Percentiles rank a stretch among this genome's conserved stretches.
These are phyloP conservation scores for Citrus cavaleriei DNA, from an alignment of 345 rosid genomes.

Conservation along the genomic window DNA sequence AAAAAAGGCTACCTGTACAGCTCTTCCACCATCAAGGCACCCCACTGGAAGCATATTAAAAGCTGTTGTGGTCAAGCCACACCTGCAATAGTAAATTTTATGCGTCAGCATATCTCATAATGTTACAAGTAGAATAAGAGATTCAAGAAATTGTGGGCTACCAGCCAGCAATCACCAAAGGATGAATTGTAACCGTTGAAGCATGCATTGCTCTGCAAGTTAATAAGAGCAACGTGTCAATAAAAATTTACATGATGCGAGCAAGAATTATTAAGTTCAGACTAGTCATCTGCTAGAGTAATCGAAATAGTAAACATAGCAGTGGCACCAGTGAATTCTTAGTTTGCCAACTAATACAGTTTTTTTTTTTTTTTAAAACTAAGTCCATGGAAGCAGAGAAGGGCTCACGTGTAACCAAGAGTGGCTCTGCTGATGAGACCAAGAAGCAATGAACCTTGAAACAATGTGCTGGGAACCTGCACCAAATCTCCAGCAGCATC, in stretches of 20 bases:
- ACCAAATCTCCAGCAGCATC: slow-evolving; percentile 77
- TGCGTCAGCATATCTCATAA: slow-evolving; percentile 12
- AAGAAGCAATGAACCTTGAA: slow-evolving; percentile 95
- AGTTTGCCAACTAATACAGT: not conserved
- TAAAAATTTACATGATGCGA: slow-evolving; percentile 5
- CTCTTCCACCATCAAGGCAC: slow-evolving; percentile 96
- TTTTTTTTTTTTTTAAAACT: not conserved
- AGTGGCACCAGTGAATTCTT: not conserved
- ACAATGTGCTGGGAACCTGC: slow-evolving; percentile 84
- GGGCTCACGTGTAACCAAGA: slow-evolving; percentile 82
- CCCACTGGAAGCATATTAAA: slow-evolving; percentile 97
- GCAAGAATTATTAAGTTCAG: not conserved
- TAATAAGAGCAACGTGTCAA: slow-evolving; percentile 11
- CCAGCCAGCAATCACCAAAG: slow-evolving; percentile 96
- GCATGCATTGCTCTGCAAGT: slow-evolving; percentile 82
- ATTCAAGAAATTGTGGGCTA: slow-evolving; percentile 24
- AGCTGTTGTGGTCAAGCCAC: slow-evolving; percentile 92
- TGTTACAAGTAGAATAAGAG: slow-evolving; percentile 4
- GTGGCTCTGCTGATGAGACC: slow-evolving; percentile 90
- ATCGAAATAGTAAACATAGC: not conserved
- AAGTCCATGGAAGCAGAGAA: slow-evolving; percentile 22
- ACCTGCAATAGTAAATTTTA: slow-evolving; percentile 45
- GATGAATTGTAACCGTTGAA: slow-evolving; percentile 82
- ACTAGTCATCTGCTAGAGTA: not conserved
- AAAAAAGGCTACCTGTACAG: slow-evolving; percentile 63